Evolutionary conservation across 2,329 filamentous ascomycete species (phyloP).

Genomic region (Bipolaris bicolor): DNA sequence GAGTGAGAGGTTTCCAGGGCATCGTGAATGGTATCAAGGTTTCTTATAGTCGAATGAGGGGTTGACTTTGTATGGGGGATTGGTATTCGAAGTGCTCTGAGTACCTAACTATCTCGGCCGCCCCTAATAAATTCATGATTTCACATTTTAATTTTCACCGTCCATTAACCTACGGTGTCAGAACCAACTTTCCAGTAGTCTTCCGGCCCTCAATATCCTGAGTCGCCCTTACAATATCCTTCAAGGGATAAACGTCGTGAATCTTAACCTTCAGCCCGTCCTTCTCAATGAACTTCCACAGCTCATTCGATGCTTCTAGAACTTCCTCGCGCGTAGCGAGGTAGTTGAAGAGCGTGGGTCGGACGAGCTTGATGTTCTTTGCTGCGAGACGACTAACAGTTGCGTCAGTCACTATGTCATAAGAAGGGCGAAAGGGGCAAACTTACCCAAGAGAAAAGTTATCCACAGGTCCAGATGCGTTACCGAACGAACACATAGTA

Average conservation of each 20-base stretch:
- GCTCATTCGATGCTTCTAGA: slow-evolving; percentile 70
- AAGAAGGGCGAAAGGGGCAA: slow-evolving; percentile 33
- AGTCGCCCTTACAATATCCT: slow-evolving; percentile 75
- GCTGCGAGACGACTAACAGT: slow-evolving; percentile 59
- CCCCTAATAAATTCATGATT: not conserved
- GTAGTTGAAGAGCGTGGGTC: slow-evolving; percentile 77
- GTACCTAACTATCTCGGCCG: not conserved
- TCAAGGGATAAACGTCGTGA: slow-evolving; percentile 77
- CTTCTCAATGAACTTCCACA: slow-evolving; percentile 73
- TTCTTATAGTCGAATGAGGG: too few species aligned
- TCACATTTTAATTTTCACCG: not conserved
- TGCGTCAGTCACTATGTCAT: not conserved
- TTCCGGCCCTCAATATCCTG: slow-evolving; percentile 77
- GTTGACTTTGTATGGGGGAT: too few species aligned
- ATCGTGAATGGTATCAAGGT: too few species aligned
- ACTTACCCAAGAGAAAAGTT: slow-evolving; percentile 67
- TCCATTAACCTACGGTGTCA: slow-evolving; percentile 61
- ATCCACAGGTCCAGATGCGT: slow-evolving; percentile 79
- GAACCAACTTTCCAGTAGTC: slow-evolving; percentile 81
- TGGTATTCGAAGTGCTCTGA: not conserved
- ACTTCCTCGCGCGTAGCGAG: slow-evolving; percentile 65
- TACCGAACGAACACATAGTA: slow-evolving; percentile 78
- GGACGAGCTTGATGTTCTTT: slow-evolving; percentile 78
- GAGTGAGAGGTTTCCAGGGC: too few species aligned
- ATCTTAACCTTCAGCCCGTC: slow-evolving; percentile 74